These are phyloP conservation scores for Quercus mongolica DNA, from an alignment of 306 rosid species.

Conservation along the genomic window DNA sequence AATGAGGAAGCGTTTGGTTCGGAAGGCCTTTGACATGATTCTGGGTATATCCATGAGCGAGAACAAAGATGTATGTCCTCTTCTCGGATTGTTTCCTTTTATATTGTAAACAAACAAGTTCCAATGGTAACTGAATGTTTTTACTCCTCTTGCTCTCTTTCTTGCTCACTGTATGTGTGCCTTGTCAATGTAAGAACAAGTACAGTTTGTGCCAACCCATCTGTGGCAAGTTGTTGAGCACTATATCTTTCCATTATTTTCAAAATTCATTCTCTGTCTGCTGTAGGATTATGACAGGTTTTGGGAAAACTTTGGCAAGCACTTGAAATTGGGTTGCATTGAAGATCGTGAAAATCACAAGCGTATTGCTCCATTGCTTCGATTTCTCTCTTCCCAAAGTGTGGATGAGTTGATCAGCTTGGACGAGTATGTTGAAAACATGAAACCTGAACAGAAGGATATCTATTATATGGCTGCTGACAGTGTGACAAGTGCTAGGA, in stretches of 20 bases:
- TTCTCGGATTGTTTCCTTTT: slow-evolving; percentile 8
- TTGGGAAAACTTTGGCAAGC: slow-evolving; percentile 94
- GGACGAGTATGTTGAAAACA: slow-evolving; percentile 94
- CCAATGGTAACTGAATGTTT: not conserved
- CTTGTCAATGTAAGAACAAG: not conserved
- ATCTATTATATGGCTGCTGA: slow-evolving; percentile 87
- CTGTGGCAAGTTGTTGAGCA: not conserved
- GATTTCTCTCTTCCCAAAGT: slow-evolving; percentile 92
- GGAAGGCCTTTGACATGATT: slow-evolving; percentile 97
- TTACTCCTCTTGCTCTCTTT: not conserved
- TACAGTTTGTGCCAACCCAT: not conserved
- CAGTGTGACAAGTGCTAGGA: slow-evolving; percentile 89
- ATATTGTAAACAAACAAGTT: not conserved
- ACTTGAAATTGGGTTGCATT: slow-evolving; percentile 91
- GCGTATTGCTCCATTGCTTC: slow-evolving; percentile 91
- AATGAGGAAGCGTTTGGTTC: slow-evolving; percentile 91
- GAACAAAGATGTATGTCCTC: slow-evolving; percentile 60
- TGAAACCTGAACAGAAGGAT: slow-evolving; percentile 96
- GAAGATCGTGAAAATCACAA: slow-evolving; percentile 98
- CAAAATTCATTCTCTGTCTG: slow-evolving; percentile 8
- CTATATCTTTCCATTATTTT: not conserved
- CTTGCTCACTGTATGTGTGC: not conserved
- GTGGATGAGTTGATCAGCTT: slow-evolving; percentile 77
- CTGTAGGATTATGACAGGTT: slow-evolving; percentile 90
- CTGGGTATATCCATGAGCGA: slow-evolving; percentile 95